These are phyloP conservation scores for Talaromyces borbonicus DNA, from an alignment of 495 filamentous ascomycete genomes.

Conservation along the genomic window DNA sequence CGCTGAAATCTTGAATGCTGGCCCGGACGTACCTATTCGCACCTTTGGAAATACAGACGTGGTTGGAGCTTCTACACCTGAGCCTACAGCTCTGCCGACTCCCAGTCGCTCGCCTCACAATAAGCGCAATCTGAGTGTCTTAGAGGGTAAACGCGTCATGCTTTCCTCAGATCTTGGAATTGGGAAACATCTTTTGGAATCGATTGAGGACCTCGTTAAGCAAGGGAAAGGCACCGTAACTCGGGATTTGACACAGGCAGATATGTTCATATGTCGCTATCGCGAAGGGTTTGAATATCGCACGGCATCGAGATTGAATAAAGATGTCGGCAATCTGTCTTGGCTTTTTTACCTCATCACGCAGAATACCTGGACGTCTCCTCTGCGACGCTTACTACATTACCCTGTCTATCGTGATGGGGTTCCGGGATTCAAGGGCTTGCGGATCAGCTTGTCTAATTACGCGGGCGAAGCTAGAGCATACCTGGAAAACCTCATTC, in stretches of 20 bases:
- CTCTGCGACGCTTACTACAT: conserved; percentile 70
- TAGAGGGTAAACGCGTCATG: conserved; percentile 46
- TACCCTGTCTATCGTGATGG: conserved; percentile 71
- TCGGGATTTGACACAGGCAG: conserved; percentile 54
- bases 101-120: conserved; percentile 23
- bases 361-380: conserved; percentile 77
- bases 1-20: conserved; percentile 60
- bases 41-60: conserved; percentile 49
- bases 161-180: conserved; percentile 61
- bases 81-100: conserved; percentile 45
- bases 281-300: conserved; percentile 74
- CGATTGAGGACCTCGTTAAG: conserved; percentile 58
- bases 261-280: conserved; percentile 79
- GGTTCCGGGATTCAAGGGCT: conserved; percentile 67
- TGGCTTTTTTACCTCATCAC: conserved; percentile 93
- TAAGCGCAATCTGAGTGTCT: conserved; percentile 34
- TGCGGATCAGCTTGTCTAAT: conserved; percentile 82
- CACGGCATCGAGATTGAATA: conserved; percentile 59
- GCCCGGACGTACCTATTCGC: conserved; percentile 43
- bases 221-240: conserved; percentile 61
- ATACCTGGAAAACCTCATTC: conserved; percentile 88
- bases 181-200: conserved; percentile 49
- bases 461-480: conserved; percentile 89
- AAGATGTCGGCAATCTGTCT: conserved; percentile 80
- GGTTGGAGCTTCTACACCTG: conserved; percentile 63